Conservation (phyloP, 139 green algal genomes). For the Raphidocelis subcapitata region DNA sequence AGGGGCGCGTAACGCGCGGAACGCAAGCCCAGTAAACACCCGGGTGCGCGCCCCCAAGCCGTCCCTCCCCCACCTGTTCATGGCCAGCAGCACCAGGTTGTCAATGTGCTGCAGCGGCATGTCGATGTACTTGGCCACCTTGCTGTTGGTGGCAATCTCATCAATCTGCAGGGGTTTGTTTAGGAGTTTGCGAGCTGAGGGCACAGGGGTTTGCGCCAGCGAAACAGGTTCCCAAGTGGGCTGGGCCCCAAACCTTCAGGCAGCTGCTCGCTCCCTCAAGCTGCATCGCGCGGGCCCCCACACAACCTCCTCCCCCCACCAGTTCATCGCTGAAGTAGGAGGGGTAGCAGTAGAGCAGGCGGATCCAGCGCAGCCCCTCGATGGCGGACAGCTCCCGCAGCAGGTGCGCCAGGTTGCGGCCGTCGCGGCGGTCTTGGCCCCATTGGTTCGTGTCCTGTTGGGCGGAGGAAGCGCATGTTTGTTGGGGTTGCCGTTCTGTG, state of each 20-base stretch:
- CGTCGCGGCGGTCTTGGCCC: conserved; percentile 72
- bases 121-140: conserved; percentile 95
- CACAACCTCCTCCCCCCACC: background rate
- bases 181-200: too few species aligned
- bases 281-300: background rate
- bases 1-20: too few species aligned
- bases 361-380: conserved; percentile 79
- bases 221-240: too few species aligned
- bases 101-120: conserved; percentile 93
- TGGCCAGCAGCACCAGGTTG: conserved; percentile 82
- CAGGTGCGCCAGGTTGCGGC: conserved; percentile 70
- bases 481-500: background rate
- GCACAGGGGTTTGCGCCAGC: too few species aligned
- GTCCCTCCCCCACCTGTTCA: too few species aligned
- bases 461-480: too few species aligned
- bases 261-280: conserved; percentile 26
- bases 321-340: conserved; percentile 53
- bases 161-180: conserved; percentile 82
- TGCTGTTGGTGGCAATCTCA: conserved; percentile 83
- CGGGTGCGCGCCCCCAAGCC: too few species aligned
- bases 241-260: too few species aligned
- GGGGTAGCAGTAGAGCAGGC: conserved; percentile 89
- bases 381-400: conserved; percentile 72
- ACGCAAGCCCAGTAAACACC: too few species aligned
- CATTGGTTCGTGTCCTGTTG: conserved; percentile 92